These are phyloP conservation scores for Fraxinus latifolia DNA, from an alignment of 305 asterid genomes.

Conservation along the genomic window DNA sequence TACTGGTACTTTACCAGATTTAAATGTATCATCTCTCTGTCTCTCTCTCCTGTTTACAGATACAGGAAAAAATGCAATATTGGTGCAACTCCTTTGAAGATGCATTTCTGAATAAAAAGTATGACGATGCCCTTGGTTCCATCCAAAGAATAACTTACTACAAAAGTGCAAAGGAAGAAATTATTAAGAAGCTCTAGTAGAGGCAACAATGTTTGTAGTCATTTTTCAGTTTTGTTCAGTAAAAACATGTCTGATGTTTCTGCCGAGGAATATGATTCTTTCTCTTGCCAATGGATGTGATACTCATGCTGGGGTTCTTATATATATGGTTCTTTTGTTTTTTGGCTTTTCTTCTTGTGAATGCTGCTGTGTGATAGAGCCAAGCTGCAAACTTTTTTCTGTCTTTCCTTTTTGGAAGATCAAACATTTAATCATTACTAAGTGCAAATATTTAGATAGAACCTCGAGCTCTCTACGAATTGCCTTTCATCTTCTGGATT, in stretches of 20 bases:
- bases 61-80: constrained; percentile 49
- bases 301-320: background rate
- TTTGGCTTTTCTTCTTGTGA: background rate
- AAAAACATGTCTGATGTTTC: background rate
- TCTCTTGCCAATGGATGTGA: background rate
- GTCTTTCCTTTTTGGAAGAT: background rate
- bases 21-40: background rate
- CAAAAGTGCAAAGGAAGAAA: constrained; percentile 77
- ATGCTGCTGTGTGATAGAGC: background rate
- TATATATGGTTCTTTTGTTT: background rate
- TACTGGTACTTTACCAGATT: background rate
- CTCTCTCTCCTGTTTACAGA: constrained; percentile 33
- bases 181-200: constrained; percentile 64
- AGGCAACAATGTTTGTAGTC: background rate
- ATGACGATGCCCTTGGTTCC: constrained; percentile 59
- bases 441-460: background rate
- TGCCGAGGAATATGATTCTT: background rate
- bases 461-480: background rate
- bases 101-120: constrained; percentile 47
- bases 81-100: constrained; percentile 63
- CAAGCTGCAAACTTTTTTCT: background rate
- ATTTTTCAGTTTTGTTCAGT: background rate
- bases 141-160: constrained; percentile 83
- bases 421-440: background rate
- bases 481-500: background rate